Percentiles rank a stretch among this genome's conserved stretches.
These are phyloP conservation scores for Lactarius pseudohatsudake DNA, from an alignment of 768 basidiomycete species.

Conservation along the genomic window DNA sequence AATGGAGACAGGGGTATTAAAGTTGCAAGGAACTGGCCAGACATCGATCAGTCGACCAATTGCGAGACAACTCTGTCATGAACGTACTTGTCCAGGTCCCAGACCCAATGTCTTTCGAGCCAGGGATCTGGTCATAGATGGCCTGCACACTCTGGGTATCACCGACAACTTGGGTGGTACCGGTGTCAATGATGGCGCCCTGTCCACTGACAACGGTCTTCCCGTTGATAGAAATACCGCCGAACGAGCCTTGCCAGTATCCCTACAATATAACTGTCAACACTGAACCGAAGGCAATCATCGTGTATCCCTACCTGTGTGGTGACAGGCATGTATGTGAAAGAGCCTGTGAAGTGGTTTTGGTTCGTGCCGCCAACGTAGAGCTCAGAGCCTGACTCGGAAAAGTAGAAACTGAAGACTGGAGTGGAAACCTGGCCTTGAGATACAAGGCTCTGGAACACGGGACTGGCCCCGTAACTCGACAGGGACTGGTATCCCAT, in stretches of 20 bases:
- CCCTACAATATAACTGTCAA: conserved; percentile 32
- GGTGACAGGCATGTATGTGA: conserved; percentile 18
- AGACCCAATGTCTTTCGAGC: background rate
- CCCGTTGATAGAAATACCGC: conserved; percentile 31
- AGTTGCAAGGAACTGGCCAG: background rate
- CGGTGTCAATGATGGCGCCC: conserved; percentile 36
- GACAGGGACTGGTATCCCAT: conserved; percentile 38
- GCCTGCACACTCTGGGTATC: background rate
- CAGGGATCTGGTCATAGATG: background rate
- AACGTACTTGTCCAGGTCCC: background rate
- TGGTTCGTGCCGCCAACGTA: conserved; percentile 26
- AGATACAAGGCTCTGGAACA: conserved; percentile 44
- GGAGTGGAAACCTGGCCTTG: conserved; percentile 37
- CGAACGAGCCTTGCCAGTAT: conserved; percentile 30
- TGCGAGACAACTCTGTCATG: background rate
- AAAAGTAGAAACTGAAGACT: conserved; percentile 51
- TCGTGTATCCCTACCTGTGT: background rate
- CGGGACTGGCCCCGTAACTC: conserved; percentile 29
- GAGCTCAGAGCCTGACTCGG: conserved; percentile 43
- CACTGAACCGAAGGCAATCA: conserved; percentile 28
- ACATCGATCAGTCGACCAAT: background rate
- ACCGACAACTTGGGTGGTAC: conserved; percentile 36
- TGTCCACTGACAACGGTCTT: conserved; percentile 7
- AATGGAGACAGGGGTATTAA: background rate
- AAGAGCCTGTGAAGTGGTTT: conserved; percentile 16